Evolutionary conservation across 768 basidiomycete species (phyloP).

Genomic region (Pulveroboletus sp.): DNA sequence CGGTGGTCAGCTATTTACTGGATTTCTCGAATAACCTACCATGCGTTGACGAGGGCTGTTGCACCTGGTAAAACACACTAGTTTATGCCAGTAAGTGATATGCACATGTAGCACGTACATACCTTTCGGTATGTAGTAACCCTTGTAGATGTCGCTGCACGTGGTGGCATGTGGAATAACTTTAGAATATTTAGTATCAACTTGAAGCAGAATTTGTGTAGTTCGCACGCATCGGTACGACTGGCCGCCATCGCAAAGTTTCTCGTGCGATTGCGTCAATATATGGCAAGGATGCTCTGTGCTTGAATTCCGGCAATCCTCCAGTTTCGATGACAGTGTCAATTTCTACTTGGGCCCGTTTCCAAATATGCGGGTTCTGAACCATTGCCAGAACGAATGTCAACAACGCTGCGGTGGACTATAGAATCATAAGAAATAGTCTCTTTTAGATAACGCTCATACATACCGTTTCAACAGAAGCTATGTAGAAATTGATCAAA

Average conservation of each 20-base stretch:
- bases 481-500: not conserved
- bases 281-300: constrained; percentile 6
- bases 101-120: not conserved
- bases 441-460: too few species aligned
- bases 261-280: constrained; percentile 8
- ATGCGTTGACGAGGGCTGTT: constrained; percentile 1
- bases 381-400: not conserved
- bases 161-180: constrained; percentile 25
- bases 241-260: constrained; percentile 4
- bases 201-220: too few species aligned
- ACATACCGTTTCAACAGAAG: not conserved
- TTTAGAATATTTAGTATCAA: not conserved
- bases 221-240: not conserved
- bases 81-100: not conserved
- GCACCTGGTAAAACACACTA: constrained; percentile 1
- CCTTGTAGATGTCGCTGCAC: constrained; percentile 37
- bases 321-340: not conserved
- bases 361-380: not conserved
- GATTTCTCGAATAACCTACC: not conserved
- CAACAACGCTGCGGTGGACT: not conserved
- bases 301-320: not conserved
- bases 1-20: too few species aligned
- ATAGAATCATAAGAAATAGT: not conserved
- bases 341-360: not conserved
- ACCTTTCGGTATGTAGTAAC: constrained; percentile 52